A percentile compares a stretch with the other conserved stretches of the same genome.
Conservation (phyloP, 306 rosid genomes). For the Oemleria cerasiformis region DNA sequence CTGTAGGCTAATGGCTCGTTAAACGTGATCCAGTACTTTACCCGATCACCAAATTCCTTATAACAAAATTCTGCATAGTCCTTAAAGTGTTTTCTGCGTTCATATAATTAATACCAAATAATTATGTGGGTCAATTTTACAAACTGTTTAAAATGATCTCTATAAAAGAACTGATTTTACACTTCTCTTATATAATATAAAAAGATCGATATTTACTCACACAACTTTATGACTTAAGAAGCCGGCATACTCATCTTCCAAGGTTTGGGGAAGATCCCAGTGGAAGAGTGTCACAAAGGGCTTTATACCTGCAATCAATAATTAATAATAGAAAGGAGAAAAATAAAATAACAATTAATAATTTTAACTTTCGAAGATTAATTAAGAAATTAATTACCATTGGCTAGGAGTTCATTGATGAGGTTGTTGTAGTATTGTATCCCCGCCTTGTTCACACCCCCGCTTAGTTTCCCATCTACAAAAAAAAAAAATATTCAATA, state of each 20-base stretch:
- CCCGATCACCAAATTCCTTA: conserved; percentile 36
- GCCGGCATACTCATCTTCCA: conserved; percentile 56
- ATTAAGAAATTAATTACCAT: conserved; percentile 23
- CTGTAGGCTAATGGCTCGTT: conserved; percentile 40
- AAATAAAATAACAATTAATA: not conserved
- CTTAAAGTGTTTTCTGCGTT: conserved; percentile 25
- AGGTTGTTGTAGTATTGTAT: conserved; percentile 59
- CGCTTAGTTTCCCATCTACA: conserved; percentile 55
- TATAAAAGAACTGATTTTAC: no score
- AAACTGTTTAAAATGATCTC: no score
- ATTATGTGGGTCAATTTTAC: not conserved
- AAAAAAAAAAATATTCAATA: not conserved
- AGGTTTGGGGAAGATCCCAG: conserved; percentile 61
- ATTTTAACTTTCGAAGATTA: not conserved
- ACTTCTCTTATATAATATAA: not conserved
- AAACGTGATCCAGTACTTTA: conserved; percentile 41
- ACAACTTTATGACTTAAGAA: conserved; percentile 42
- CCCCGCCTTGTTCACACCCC: conserved; percentile 58
- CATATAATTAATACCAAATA: not conserved
- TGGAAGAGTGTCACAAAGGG: conserved; percentile 58
- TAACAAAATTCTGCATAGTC: conserved; percentile 37
- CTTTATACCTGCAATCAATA: conserved; percentile 30
- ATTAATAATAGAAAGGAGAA: not conserved
- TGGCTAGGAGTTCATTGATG: conserved; percentile 45
- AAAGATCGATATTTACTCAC: conserved; percentile 30